Base-by-base conservation (phyloP, 1,139 yeast species). In the Lodderomyces pseudojiufengensis region DNA sequence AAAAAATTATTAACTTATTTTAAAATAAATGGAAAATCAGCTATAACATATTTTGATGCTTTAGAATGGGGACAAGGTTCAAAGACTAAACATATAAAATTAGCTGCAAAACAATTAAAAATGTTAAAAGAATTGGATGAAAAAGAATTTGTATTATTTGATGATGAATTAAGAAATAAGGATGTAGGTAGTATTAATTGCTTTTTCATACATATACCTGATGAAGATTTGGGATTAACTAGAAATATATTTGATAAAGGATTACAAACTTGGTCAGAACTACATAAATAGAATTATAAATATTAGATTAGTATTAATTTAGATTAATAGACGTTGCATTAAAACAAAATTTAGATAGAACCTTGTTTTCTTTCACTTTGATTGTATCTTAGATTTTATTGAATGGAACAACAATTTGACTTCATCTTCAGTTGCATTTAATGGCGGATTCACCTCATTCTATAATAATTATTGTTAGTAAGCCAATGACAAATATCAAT, bases 11-110 rank as follows among this genome's bases (percentile, higher is more conserved):
- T 84, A 27, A 57, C 67, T 3, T 52, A 69, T 44, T 59, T 81
- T 20, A 65, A 70, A 31, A 58, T 84, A 3, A 70, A 68, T 25
- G 73, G 60, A 9, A 56, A 55, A 36, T 76, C 83, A 0, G 67
- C 78, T 26, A 58, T 63, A 15, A 50, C 63, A 10, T 71, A 58
- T 40, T 77, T 84, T 42, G 72, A 70, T 39, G 67, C 69, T 38
- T 55, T 74, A 35, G 84, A 78, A 44, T 82, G 84, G 84, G 87
- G 88, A 0, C 70, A 71, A 29, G 80, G 81, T 3, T 61, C 80
- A n/a, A 84, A 84, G 51, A 65, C 65, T 11, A 64, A 60, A 27
- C 94, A 84, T 52, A 76, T 84, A 35, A 52, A 56, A 22, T 63
- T 63, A 33, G 72, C 76, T 0, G 70, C 72, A 2, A 57, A 64